Evolutionary conservation across 2,329 filamentous ascomycete species (phyloP).

Genomic region (Neodidymelliopsis sp.): DNA sequence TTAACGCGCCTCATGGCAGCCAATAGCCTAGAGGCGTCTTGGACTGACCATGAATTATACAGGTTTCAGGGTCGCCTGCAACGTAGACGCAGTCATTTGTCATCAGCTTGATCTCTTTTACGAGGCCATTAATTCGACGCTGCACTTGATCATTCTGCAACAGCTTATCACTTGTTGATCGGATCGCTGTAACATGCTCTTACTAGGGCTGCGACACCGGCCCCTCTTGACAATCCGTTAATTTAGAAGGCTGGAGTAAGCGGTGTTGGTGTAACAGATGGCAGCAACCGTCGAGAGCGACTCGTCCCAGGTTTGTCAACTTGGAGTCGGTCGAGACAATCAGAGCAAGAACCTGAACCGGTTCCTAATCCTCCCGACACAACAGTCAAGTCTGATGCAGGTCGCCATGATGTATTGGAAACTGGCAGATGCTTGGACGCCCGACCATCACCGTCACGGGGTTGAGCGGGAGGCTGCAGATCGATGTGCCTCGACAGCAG

Average conservation of each 20-base stretch:
- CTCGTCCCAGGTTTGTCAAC: conserved; percentile 3
- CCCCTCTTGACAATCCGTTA: conserved; percentile 27
- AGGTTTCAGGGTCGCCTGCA: neutral
- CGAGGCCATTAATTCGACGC: conserved; percentile 7
- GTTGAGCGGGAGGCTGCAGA: conserved; percentile 48
- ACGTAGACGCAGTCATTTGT: neutral
- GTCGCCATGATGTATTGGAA: conserved; percentile 42
- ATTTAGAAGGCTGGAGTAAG: conserved; percentile 35
- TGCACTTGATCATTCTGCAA: conserved; percentile 14
- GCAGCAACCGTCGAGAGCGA: conserved; percentile 28
- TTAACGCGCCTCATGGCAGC: neutral
- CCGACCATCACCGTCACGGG: conserved; percentile 41
- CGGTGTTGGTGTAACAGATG: conserved; percentile 39
- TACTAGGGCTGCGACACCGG: conserved; percentile 35
- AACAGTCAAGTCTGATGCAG: conserved; percentile 43
- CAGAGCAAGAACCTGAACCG: conserved; percentile 27
- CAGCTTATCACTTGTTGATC: conserved; percentile 30
- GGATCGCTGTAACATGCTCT: conserved; percentile 34
- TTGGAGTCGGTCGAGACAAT: conserved; percentile 44
- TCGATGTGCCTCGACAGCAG: conserved; percentile 39
- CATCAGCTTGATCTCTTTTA: conserved; percentile 1
- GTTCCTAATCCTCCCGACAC: conserved; percentile 39
- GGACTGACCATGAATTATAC: neutral
- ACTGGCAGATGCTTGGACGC: conserved; percentile 38
- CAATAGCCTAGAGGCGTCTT: too few relatives aligned